A percentile compares a stretch with the other conserved stretches of the same genome.
Conservation (phyloP, 257 asterid species). For the Ajuga chamaepitys region DNA sequence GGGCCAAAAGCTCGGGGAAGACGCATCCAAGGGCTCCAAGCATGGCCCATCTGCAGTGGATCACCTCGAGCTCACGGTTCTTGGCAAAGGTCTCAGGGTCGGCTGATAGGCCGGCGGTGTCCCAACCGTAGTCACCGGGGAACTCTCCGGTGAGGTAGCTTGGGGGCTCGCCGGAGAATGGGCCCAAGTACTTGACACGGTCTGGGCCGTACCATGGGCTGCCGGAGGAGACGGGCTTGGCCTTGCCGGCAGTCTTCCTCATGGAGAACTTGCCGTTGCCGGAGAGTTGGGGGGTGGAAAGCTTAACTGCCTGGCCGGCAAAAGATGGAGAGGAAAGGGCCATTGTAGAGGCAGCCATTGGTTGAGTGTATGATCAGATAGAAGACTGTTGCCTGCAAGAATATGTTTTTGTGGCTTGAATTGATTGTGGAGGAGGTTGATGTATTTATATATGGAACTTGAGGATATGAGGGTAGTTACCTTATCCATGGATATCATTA, state of each 20-base stretch:
- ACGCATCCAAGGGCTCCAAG: slow-evolving; percentile 47
- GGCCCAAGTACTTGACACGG: slow-evolving; percentile 47
- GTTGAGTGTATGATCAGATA: background rate
- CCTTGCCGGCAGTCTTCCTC: slow-evolving; percentile 33
- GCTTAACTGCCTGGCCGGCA: slow-evolving; percentile 38
- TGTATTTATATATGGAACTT: background rate
- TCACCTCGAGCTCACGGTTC: slow-evolving; percentile 47
- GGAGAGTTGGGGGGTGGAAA: slow-evolving; percentile 24
- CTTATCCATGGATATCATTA: background rate
- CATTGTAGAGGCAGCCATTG: slow-evolving; percentile 49
- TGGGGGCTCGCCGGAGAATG: slow-evolving; percentile 42
- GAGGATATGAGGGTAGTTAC: background rate
- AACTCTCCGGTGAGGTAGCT: slow-evolving; percentile 49
- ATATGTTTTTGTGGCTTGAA: no score
- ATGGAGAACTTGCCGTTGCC: slow-evolving; percentile 26
- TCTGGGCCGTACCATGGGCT: slow-evolving; percentile 44
- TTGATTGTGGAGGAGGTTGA: background rate
- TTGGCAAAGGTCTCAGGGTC: slow-evolving; percentile 44
- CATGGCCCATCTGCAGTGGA: slow-evolving; percentile 50
- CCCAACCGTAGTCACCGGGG: slow-evolving; percentile 56
- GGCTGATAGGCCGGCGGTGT: slow-evolving; percentile 48
- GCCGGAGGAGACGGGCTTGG: slow-evolving; percentile 29
- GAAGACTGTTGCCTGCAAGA: background rate
- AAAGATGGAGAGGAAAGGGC: slow-evolving; percentile 53
- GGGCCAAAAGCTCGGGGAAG: slow-evolving; percentile 35